A percentile compares a stretch with the other conserved stretches of the same genome.
Conservation (phyloP, 441 rosid species). For the Erodium texanum region DNA sequence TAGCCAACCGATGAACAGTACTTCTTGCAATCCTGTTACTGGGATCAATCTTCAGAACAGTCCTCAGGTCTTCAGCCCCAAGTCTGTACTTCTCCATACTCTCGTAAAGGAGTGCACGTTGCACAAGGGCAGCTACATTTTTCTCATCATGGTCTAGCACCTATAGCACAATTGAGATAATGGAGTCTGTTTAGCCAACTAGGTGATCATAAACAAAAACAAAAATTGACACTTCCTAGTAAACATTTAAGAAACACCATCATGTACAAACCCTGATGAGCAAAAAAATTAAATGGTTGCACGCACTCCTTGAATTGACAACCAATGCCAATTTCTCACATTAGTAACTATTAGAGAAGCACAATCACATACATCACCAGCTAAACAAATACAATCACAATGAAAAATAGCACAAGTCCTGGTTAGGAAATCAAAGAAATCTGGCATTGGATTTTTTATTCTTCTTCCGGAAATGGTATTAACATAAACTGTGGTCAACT, state of each 20-base stretch:
- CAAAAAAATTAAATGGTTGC: not conserved
- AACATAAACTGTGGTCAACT: not conserved
- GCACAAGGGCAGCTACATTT: constrained; percentile 65
- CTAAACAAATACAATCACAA: not conserved
- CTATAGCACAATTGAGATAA: constrained; percentile 25
- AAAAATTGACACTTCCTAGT: not conserved
- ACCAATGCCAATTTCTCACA: not conserved
- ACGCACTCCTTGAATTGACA: not conserved
- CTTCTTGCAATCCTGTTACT: constrained; percentile 78
- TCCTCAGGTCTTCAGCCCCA: constrained; percentile 91
- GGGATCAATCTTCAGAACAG: constrained; percentile 77
- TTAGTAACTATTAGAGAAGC: not conserved
- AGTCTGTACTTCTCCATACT: constrained; percentile 92
- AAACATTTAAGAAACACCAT: not conserved
- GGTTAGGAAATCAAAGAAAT: not conserved
- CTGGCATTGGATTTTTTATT: not conserved
- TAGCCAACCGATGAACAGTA: constrained; percentile 74
- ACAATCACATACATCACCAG: not conserved
- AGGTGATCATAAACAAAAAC: not conserved
- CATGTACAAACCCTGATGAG: not conserved
- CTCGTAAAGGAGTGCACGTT: constrained; percentile 86
- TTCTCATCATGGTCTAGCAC: constrained; percentile 57
- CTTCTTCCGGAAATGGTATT: not conserved
- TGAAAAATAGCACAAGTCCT: not conserved
- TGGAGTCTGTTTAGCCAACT: no score